Base-by-base conservation (phyloP, 169 alveolate genomes). In the Eimeria necatrix region DNA sequence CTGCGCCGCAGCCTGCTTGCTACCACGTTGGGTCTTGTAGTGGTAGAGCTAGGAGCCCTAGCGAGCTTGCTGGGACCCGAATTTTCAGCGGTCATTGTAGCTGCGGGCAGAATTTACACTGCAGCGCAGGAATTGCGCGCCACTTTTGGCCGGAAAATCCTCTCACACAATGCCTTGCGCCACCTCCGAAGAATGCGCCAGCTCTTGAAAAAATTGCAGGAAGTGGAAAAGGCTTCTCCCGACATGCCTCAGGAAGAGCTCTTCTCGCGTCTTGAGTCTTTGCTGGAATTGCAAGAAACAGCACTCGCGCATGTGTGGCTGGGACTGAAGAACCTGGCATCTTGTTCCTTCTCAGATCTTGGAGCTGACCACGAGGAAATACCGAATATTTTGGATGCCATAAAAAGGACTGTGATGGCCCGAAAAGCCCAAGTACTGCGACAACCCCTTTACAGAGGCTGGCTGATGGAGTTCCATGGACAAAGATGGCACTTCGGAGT, bases 31-130 rank as follows among this genome's bases (percentile, higher is more conserved):
- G 53, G 81, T 26, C 41, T 26, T 6, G 24, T 48, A 18, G 52
- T 71, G 41, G 81, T 71, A 52, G 81, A 71, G 81, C 81, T 71
- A 20, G 51, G 53, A 1, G 81, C 81, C 51, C 53, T 71, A 3
- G 24, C 24, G 10, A 26, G 53, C 24, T 71, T 71, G 81, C 51
- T 71, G 8, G 9, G 41, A 20, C 81, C 3, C 16, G 4, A 0
- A 26, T 5, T 26, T 18, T 52, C 53, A n/a, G 22, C 24, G 8
- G 24, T 22, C 14, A 0, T n/a, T 26, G 51, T 71, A 20, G 0
- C 7, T 52, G 81, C 51, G 41, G n/a, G 41, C 20, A 22, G 8
- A 48, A 0, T 71, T 32, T 24, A 24, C 24, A 7, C 0, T 71
- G 51, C 24, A 3, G 20, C n/a, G 24, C 46, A 9, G 12, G 8